phyloP scores from a whole-genome alignment of 768 basidiomycete species.

The Lactarius sp. region DNA sequence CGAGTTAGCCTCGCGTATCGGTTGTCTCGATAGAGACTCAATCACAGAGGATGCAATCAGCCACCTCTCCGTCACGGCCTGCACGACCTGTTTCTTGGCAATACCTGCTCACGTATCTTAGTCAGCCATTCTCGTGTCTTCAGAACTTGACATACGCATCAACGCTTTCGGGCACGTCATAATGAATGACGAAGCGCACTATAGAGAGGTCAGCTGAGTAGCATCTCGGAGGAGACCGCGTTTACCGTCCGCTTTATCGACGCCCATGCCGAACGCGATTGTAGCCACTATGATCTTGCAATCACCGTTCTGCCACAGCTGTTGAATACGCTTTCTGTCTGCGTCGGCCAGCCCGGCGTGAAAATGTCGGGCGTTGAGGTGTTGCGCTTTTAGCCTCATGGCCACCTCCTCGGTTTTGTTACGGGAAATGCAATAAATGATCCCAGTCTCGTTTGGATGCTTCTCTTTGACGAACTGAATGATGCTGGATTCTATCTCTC shows the following conservation, averaged over 20 bases:
- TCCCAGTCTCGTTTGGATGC: slow-evolving; percentile 60
- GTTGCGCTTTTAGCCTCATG: slow-evolving; percentile 52
- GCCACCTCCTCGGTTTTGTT: slow-evolving; percentile 80
- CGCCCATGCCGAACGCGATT: slow-evolving; percentile 96
- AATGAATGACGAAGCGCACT: slow-evolving; percentile 94
- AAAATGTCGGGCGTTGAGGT: slow-evolving; percentile 68
- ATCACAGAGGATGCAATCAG: slow-evolving; percentile 86
- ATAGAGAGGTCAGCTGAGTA: slow-evolving; percentile 3
- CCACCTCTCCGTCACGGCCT: slow-evolving; percentile 80
- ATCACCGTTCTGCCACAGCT: slow-evolving; percentile 67
- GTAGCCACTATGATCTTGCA: slow-evolving; percentile 90
- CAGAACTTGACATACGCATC: slow-evolving; percentile 55
- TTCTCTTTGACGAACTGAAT: slow-evolving; percentile 58
- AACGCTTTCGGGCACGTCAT: slow-evolving; percentile 73
- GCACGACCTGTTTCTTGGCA: slow-evolving; percentile 98
- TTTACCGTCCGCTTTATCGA: slow-evolving; percentile 78
- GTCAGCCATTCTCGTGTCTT: slow-evolving; percentile 11
- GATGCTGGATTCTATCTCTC: slow-evolving; percentile 53
- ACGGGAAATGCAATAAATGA: slow-evolving; percentile 78
- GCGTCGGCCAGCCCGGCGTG: slow-evolving; percentile 71
- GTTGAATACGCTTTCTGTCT: slow-evolving; percentile 59
- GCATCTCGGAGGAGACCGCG: background rate
- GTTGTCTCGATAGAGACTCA: background rate
- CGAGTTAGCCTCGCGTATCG: background rate
- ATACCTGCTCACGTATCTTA: slow-evolving; percentile 44